Conservation (phyloP, 176 grass and related monocot genomes). For the Aegilops sharonensis region DNA sequence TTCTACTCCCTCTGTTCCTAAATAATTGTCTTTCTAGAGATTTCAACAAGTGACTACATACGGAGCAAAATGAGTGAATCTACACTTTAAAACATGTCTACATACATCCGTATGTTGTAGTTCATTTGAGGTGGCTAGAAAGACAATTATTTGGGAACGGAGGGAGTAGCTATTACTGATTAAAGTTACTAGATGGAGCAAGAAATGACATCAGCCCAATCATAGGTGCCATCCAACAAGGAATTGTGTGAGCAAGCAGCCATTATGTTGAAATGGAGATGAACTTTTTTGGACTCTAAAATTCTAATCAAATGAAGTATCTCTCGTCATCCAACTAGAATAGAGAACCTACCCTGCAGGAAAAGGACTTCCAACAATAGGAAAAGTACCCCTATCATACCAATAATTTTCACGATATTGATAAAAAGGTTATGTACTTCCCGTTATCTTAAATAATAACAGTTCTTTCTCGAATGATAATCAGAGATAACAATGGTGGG, state of each 20-base stretch:
- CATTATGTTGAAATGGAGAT: conserved; percentile 26
- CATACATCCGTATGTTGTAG: no score
- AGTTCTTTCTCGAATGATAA: conserved; percentile 4
- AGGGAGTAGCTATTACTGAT: no score
- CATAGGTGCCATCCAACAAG: neutral
- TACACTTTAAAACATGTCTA: no score
- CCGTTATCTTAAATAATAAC: neutral
- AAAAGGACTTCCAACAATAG: conserved; percentile 25
- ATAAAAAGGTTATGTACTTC: neutral
- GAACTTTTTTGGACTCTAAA: neutral
- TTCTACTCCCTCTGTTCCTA: no score
- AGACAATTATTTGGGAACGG: no score
- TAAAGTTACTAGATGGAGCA: conserved; percentile 3
- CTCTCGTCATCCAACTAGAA: neutral
- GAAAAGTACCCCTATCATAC: neutral
- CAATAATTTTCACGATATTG: conserved; percentile 9
- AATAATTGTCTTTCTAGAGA: no score
- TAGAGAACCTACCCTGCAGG: neutral
- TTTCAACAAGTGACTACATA: no score
- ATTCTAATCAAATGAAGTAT: neutral
- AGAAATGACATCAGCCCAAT: neutral
- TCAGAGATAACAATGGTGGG: conserved; percentile 28
- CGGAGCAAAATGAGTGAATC: no score
- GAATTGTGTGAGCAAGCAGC: conserved; percentile 1
- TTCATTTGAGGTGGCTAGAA: no score